phyloP scores from a whole-genome alignment of 345 rosid species.

The Citrus hindsii region DNA sequence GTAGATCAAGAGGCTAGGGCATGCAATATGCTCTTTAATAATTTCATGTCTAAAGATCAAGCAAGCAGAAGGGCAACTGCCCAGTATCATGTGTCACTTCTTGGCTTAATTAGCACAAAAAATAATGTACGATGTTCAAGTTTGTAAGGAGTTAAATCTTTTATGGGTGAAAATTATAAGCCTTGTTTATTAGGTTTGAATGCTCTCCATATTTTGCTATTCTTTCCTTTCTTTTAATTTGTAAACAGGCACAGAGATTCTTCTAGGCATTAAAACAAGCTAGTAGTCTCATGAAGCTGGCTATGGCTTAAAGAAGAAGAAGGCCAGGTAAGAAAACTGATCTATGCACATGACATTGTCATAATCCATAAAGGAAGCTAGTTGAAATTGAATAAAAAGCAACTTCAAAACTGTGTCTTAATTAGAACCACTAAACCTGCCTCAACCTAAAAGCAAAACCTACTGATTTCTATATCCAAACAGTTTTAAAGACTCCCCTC shows the following conservation, averaged over 20 bases:
- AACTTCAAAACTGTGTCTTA: not conserved
- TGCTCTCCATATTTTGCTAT: not conserved
- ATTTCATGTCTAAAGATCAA: slow-evolving; percentile 15
- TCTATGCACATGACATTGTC: slow-evolving; percentile 12
- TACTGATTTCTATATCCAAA: not conserved
- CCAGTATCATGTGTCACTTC: slow-evolving; percentile 15
- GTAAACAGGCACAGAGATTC: slow-evolving; percentile 1
- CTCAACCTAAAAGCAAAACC: slow-evolving; percentile 13
- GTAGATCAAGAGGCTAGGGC: slow-evolving; percentile 11
- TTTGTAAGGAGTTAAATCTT: slow-evolving; percentile 24
- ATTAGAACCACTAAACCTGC: slow-evolving; percentile 19
- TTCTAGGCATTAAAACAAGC: not conserved
- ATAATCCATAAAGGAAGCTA: not conserved
- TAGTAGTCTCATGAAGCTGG: not conserved
- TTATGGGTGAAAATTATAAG: slow-evolving; percentile 7
- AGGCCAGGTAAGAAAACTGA: slow-evolving; percentile 31
- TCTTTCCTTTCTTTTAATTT: not conserved
- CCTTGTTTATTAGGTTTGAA: not conserved
- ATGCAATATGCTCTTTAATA: not conserved
- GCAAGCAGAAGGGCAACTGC: slow-evolving; percentile 8
- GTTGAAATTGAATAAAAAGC: not conserved
- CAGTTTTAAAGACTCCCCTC: not conserved
- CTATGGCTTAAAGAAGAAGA: not conserved
- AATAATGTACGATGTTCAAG: slow-evolving; percentile 25
- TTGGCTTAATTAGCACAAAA: slow-evolving; percentile 21